phyloP scores from a whole-genome alignment of 148 eudicot species.

The Vaccinium macrocarpon region DNA sequence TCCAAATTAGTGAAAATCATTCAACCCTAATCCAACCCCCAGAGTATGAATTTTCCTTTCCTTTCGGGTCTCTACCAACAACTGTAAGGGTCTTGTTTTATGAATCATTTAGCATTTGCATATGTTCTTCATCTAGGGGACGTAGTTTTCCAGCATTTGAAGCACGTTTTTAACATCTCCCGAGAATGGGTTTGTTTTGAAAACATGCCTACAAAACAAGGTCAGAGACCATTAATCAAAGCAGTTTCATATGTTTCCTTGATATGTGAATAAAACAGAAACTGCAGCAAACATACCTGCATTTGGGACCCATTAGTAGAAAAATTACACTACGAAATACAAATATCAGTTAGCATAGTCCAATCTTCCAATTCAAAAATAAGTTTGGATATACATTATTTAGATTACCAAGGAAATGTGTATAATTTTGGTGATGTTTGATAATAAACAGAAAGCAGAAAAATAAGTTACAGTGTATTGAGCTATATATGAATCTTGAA shows the following conservation, averaged over 20 bases:
- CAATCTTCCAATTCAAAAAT: neutral
- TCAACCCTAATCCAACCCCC: neutral
- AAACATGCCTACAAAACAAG: neutral
- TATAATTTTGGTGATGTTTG: neutral
- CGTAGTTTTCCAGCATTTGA: neutral
- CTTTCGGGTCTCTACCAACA: neutral
- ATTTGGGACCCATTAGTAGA: neutral
- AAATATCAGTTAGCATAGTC: neutral
- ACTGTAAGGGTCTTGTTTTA: neutral
- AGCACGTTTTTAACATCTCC: neutral
- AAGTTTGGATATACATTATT: neutral
- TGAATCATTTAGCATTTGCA: neutral
- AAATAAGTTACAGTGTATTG: neutral
- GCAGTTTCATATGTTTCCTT: neutral
- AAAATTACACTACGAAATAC: neutral
- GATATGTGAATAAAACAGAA: neutral
- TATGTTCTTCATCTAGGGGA: neutral
- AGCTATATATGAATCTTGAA: neutral
- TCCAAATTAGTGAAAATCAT: neutral
- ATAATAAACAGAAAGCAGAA: neutral
- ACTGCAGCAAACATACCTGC: neutral
- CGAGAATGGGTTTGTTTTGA: neutral
- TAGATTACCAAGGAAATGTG: neutral
- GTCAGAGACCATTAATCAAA: neutral
- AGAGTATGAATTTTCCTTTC: too few relatives aligned